Base-by-base conservation (phyloP, 352 stramenopile species). In the Thalassiosira delicatula region DNA sequence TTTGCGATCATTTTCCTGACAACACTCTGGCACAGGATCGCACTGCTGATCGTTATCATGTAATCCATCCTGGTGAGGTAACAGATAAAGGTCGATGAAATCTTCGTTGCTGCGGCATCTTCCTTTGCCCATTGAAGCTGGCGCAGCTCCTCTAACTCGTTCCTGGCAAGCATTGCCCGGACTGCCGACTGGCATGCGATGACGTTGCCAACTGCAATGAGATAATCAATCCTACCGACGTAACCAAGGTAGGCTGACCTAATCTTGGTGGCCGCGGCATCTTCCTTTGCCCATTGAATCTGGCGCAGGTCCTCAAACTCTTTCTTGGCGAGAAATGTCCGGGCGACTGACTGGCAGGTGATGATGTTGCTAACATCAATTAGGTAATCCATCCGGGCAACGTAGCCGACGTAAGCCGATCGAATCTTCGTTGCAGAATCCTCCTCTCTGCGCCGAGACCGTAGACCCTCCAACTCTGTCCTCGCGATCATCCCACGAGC, bases 21-120 rank as follows among this genome's bases (percentile, higher is more conserved):
- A 21, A 35, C 69, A 2, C 54, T 40, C 56, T 77, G 69, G 21
- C 69, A 77, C 0, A 29, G 27, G 9, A 77, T 60, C 23, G 69
- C 29, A 30, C 60, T 60, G 27, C 14, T 68, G 14, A 77, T 35
- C 3, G 19, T 44, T 3, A 68, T 44, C 21, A 69, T 56, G 35
- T 77, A 77, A 27, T 66, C 51, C 54, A 77, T 77, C 40, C 70
- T 78, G n/a, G 37, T 29, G 9, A 3, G 19, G 37, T 62, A 69
- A 29, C 70, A 56, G 11, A 12, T n/a, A 32, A 37, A 62, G n/a
- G 27, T 19, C 23, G 54, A 53, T 59, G 69, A 37, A 40, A 78
- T 70, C 32, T 62, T 78, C 17, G 56, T 78, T 51, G 27, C 66
- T 44, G 70, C 35, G 17, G 56, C 17, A n/a, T 70, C n/a, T 40